phyloP scores from a whole-genome alignment of 495 filamentous ascomycete genomes.

The Aspergillus saccharolyticus region DNA sequence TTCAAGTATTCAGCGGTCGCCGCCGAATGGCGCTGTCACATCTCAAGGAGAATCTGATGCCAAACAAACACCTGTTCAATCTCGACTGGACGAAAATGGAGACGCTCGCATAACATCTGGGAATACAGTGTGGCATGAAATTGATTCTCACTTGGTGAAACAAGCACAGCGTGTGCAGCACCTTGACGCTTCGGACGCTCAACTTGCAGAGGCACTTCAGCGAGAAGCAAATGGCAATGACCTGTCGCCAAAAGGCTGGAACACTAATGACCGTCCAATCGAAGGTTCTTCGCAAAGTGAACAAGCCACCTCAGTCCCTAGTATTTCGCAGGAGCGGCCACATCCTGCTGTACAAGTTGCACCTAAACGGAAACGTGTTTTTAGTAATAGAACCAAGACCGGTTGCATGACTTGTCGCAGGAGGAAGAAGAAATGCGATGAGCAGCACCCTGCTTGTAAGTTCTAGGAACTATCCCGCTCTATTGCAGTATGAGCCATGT shows the following conservation, averaged over 20 bases:
- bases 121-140: constrained; percentile 37
- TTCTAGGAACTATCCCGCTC: constrained; percentile 2
- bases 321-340: constrained; percentile 37
- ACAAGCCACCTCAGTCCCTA: constrained; percentile 31
- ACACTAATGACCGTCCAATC: constrained; percentile 25
- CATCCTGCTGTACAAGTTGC: constrained; percentile 55
- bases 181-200: constrained; percentile 47
- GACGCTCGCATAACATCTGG: constrained; percentile 23
- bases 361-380: constrained; percentile 79
- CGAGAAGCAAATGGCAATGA: constrained; percentile 44
- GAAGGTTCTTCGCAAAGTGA: constrained; percentile 30
- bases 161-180: constrained; percentile 44
- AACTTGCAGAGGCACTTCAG: constrained; percentile 47
- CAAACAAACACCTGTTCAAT: constrained; percentile 20
- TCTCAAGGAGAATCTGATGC: constrained; percentile 20
- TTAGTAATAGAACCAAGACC: constrained; percentile 95
- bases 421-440: constrained; percentile 98
- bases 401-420: constrained; percentile 92
- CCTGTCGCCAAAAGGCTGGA: constrained; percentile 26
- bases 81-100: constrained; percentile 31
- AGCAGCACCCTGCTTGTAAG: constrained; percentile 88
- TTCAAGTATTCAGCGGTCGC: constrained; percentile 7
- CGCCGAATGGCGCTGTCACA: constrained; percentile 10
- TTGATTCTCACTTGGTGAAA: constrained; percentile 37
- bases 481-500: constrained; percentile 3